These are phyloP conservation scores for Cavenderia fasciculata DNA, from an alignment of 78 protist species.

Conservation along the genomic window DNA sequence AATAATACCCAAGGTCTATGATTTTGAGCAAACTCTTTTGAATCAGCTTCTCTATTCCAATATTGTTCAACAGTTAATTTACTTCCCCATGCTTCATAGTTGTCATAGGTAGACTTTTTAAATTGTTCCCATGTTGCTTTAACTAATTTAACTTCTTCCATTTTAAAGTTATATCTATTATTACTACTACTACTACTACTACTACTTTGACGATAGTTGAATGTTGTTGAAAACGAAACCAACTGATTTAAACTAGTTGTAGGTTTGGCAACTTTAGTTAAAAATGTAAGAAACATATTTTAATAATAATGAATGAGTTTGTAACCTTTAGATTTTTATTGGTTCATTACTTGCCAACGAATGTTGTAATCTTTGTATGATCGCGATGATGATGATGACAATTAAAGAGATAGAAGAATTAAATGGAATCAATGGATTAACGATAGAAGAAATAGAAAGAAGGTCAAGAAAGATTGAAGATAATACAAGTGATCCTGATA, in stretches of 20 bases:
- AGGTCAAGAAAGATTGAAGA: constrained; percentile 27
- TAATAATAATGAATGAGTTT: no score
- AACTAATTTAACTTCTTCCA: constrained; percentile 1
- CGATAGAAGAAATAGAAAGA: constrained; percentile 28
- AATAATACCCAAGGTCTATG: constrained; percentile 52
- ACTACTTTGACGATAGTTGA: no score
- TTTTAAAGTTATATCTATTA: no score
- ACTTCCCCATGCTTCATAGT: constrained; percentile 43
- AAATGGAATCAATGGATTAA: neutral
- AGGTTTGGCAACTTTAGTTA: no score
- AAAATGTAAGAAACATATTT: no score
- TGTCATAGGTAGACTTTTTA: neutral
- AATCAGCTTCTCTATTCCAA: constrained; percentile 19
- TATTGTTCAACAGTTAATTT: constrained; percentile 15
- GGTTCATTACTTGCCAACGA: no score
- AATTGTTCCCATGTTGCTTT: constrained; percentile 50
- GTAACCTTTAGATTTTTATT: no score
- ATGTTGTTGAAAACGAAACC: no score
- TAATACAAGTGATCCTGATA: constrained; percentile 32
- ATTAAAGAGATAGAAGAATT: constrained; percentile 29
- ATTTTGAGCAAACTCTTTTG: constrained; percentile 3
- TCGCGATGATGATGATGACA: neutral
- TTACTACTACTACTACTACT: no score
- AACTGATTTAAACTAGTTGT: no score
- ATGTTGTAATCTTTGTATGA: no score